A percentile compares a stretch with the other conserved stretches of the same genome.
Conservation (phyloP, 495 filamentous ascomycete genomes). For the Aspergillus bertholletiae region DNA sequence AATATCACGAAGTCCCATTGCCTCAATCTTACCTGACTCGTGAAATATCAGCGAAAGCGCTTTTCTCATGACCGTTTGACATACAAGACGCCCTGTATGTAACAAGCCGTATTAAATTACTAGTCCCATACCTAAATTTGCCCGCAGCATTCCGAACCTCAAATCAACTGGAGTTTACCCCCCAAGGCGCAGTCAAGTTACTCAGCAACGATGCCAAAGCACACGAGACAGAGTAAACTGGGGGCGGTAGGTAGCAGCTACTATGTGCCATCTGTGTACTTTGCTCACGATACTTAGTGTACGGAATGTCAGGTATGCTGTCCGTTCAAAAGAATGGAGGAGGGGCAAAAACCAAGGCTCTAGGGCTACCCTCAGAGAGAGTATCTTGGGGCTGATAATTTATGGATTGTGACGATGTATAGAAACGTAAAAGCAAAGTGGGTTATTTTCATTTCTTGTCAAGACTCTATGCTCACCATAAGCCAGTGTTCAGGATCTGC, state of each 20-base stretch:
- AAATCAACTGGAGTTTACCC: too few relatives aligned
- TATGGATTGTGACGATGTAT: neutral
- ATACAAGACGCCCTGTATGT: too few relatives aligned
- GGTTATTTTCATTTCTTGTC: neutral
- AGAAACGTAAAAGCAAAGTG: slow-evolving; percentile 20
- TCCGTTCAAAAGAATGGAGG: too few relatives aligned
- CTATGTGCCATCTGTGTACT: neutral
- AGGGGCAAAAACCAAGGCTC: neutral
- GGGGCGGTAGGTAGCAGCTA: neutral
- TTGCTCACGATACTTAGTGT: slow-evolving; percentile 7
- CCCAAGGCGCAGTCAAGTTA: too few relatives aligned
- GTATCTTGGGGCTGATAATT: neutral
- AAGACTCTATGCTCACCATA: neutral
- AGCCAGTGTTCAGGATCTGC: slow-evolving; percentile 11
- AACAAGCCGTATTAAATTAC: too few relatives aligned
- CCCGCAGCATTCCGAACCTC: too few relatives aligned
- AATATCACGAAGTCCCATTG: too few relatives aligned
- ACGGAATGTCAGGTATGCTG: slow-evolving; percentile 19
- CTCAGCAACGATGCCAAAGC: neutral
- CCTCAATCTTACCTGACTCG: too few relatives aligned
- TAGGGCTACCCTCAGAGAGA: neutral
- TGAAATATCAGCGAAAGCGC: too few relatives aligned
- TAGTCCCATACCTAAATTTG: too few relatives aligned
- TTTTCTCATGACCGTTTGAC: too few relatives aligned
- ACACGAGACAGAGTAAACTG: neutral